Evolutionary conservation across 2,329 filamentous ascomycete genomes (phyloP), one percentile per base, ranked within the genome.

Genomic region (Chaetomiaceae sp.): DNA sequence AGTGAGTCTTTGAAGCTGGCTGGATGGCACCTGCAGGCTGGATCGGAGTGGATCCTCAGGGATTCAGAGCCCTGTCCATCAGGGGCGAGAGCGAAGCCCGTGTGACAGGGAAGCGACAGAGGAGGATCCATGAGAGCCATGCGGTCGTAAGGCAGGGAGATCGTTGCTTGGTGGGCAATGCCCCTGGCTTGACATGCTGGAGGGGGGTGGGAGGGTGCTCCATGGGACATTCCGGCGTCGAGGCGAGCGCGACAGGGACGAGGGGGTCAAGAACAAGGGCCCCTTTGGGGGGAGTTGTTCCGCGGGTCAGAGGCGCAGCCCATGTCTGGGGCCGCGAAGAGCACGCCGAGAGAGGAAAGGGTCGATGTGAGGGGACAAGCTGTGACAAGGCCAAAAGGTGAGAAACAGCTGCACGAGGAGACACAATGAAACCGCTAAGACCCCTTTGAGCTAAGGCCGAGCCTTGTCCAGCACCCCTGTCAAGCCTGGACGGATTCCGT

Each of bases 381-480:
- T 54, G 57, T 53, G 53, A 59, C 59, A 57, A 44, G 52, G 27
- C 55, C 20, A 44, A 40, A 58, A 50, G 42, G 52, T 44, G 46
- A 57, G 51, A 55, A 55, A 53, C 50, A 52, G 45, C 53, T 58
- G 60, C 56, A 58, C 39, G 58, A 53, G 54, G 53, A 45, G 23
- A 50, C 41, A 53, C 40, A 55, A 51, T 61, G 60, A 62, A 62
- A 61, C 60, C 58, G 58, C 60, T 60, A 57, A 59, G 58, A 56
- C 57, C 57, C 44, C 46, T 56, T 58, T 58, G 44, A 45, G 54
- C 38, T 37, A 54, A 44, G 52, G 12, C 35, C 33, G 42, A 35
- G 25, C 52, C 50, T 44, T 53, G 51, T 44, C 41, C 42, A 17
- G 25, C 20, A 55, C 42, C 58, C 56, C 54, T 60, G 57, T 30